Percentiles rank a stretch among this genome's conserved stretches.
phyloP scores from a whole-genome alignment of 225 moss, liverwort and hornwort species.

The Pleurozium schreberi region DNA sequence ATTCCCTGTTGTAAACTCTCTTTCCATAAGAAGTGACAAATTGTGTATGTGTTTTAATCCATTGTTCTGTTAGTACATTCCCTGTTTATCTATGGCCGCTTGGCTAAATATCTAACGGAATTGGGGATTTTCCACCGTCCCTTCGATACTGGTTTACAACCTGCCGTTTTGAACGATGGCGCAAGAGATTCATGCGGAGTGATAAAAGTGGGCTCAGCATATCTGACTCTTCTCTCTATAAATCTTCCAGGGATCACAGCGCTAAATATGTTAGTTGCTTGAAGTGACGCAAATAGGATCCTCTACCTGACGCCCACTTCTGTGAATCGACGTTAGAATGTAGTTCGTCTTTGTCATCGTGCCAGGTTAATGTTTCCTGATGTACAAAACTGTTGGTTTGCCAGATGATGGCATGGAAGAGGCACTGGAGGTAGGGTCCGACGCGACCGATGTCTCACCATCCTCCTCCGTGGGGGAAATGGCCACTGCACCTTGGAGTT shows the following conservation, averaged over 20 bases:
- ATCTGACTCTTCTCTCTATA: background rate
- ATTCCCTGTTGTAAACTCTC: too few relatives aligned
- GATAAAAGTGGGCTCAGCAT: background rate
- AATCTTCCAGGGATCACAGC: background rate
- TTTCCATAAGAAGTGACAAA: too few relatives aligned
- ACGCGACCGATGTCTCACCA: constrained; percentile 4
- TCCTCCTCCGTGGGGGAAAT: constrained; percentile 18
- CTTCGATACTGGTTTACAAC: background rate
- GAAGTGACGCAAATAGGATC: background rate
- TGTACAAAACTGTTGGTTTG: background rate
- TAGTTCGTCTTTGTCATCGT: background rate
- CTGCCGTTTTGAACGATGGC: background rate
- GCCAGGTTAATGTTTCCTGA: background rate
- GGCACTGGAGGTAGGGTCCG: background rate
- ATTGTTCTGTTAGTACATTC: too few relatives aligned
- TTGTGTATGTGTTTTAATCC: too few relatives aligned
- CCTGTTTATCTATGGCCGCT: background rate
- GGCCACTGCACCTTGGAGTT: constrained; percentile 25
- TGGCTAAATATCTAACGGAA: background rate
- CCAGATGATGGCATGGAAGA: constrained; percentile 23
- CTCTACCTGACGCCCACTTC: background rate
- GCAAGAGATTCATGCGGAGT: background rate
- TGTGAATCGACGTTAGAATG: background rate
- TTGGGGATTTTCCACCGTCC: background rate
- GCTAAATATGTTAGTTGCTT: background rate